Percentiles rank a stretch among this genome's conserved stretches.
Evolutionary conservation across 139 green algal genomes (phyloP).

Genomic region (Parachlorella kessleri): DNA sequence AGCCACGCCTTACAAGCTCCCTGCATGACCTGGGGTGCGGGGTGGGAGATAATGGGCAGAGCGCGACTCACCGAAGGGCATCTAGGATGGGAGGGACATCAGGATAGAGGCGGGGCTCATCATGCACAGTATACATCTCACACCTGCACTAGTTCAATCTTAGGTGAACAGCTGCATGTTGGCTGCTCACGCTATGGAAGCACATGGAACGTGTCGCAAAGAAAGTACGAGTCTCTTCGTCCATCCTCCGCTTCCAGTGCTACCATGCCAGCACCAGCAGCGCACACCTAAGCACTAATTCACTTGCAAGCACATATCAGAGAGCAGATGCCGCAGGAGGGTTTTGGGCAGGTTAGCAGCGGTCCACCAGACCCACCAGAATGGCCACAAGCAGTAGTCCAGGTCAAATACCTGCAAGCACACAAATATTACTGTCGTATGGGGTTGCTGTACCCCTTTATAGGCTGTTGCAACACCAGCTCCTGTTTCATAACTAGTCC

Average conservation of each 20-base stretch:
- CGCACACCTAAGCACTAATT: background rate
- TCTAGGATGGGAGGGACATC: slow-evolving; percentile 27
- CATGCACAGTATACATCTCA: slow-evolving; percentile 20
- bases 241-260: no score
- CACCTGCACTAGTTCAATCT: no score
- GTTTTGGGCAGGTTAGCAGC: background rate
- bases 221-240: no score
- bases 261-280: background rate
- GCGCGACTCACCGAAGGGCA: background rate
- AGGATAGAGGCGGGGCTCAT: slow-evolving; percentile 21
- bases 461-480: no score
- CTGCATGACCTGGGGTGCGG: no score
- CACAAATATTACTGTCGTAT: no score
- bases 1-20: background rate
- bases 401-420: slow-evolving; percentile 39
- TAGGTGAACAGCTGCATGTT: no score
- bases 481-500: no score
- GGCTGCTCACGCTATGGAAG: no score
- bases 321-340: background rate
- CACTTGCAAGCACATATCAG: background rate
- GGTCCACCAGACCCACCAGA: slow-evolving; percentile 35
- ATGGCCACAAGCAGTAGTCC: slow-evolving; percentile 29
- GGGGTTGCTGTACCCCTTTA: no score
- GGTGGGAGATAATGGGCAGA: background rate
- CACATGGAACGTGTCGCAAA: no score